Evolutionary conservation across 495 filamentous ascomycete genomes (phyloP), one percentile per base, ranked within the genome.

Genomic region (Tetracladium marchalianum): DNA sequence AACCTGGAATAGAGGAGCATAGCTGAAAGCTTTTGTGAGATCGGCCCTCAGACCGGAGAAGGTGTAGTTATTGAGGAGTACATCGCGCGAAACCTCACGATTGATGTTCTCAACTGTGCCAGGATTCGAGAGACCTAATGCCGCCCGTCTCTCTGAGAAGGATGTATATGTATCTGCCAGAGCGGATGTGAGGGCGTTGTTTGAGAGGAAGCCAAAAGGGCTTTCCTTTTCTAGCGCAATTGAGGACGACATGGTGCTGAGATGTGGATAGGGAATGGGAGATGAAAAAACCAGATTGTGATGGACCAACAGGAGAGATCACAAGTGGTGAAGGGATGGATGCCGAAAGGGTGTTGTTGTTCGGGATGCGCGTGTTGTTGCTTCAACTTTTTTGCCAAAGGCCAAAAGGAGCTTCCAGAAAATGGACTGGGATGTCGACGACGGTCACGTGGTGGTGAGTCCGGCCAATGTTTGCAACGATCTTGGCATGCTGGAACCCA

Each of bases 31-130:
- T 75, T 96, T 99, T 52, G 84, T 95, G 58, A 97, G 67, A 65
- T 99, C 93, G 59, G 92, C 93, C 52, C 88, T 84, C 61, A 99
- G 75, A 46, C 93, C 93, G 15, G 85, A 76, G 74, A 97, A 97
- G 78, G 90, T 92, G 61, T 86, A 84, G 69, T 95, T 95, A 64
- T 80, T 88, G 53, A 95, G 78, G 62, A 96, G 80, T 39, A 95
- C 90, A 72, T 95, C 89, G 61, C 88, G 87, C 68, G 92, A 80
- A 37, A 95, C 88, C 74, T 99, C 92, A 54, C 84, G 77, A 46
- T 81, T 81, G 61, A 99, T 82, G 57, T 86, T 84, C 65, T 99
- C 92, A 46, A 96, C 80, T 18, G 84, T 85, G 43, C 93, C 92
- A 27, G 92, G 92, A 65, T 96, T 95, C 27, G 82, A 75, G 41